Base-by-base conservation (phyloP, 306 rosid genomes). In the Quillaja saponaria region DNA sequence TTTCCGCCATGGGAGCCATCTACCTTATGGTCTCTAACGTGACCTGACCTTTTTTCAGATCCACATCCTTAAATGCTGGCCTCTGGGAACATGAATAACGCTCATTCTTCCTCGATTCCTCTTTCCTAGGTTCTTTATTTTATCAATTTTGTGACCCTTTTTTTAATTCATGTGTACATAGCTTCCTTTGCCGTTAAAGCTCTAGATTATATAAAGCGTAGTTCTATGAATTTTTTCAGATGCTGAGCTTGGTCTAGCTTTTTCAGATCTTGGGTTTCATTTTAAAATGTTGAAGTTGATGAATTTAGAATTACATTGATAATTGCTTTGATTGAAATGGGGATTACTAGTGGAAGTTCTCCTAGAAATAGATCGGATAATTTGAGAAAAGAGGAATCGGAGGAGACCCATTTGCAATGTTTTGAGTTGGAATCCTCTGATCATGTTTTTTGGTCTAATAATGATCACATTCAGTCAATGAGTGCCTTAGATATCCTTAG, bases 401-500 rank as follows among this genome's bases (percentile, higher is more conserved):
- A 80, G 28, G 86, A 76, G 59, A 61, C 55, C 69, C 80, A 61
- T 70, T 57, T 65, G 41, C 75, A 19, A 52, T 57, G 45, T 16
- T 75, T 78, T 12, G 82, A 82, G 49, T 56, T 80, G 38, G 82
- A 78, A 56, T 45, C 62, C 11, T 53, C 82, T 49, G 76, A 74
- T 65, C 67, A 56, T 34, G 66, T 35, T 54, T 47, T 60, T 68
- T 71, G 34, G 50, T 58, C 51, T 19, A 16, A 63, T 33, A 18
- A 66, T 38, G 31, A 55, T 17, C 73, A 48, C 59, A 64, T 83
- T 53, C 87, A 74, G 38, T 72, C 97, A 7, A 89, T 87, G 99
- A 89, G 71, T 77, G 99, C 99, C 7, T 73, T 87, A 76, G 95
- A 94, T 68, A 94, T 94, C 74, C 66, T 94, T 66, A 82, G 91